Evolutionary conservation across 768 basidiomycete species (phyloP).

Genomic region (Mycena latifolia): DNA sequence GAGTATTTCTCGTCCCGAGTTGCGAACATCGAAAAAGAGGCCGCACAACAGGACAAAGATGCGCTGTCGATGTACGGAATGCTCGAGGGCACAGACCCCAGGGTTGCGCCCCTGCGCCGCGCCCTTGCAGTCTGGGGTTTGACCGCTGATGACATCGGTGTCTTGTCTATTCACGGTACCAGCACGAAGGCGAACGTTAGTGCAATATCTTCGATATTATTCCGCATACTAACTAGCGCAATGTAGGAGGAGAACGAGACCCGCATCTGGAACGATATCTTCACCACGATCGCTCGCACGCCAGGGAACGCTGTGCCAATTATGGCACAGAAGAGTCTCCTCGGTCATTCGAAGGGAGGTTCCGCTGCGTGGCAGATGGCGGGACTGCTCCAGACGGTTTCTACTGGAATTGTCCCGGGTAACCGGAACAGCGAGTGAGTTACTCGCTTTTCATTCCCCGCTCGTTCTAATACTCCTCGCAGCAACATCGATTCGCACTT

Average conservation of each 20-base stretch:
- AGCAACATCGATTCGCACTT: constrained; percentile 96
- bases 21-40: constrained; percentile 91
- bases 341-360: constrained; percentile 98
- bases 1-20: constrained; percentile 84
- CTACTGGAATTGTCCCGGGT: constrained; percentile 90
- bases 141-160: constrained; percentile 92
- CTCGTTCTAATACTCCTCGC: constrained; percentile 27
- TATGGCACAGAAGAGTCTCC: constrained; percentile 97
- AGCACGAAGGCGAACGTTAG: constrained; percentile 86
- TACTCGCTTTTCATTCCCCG: neutral
- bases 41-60: constrained; percentile 91
- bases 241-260: constrained; percentile 96
- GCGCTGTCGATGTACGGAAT: constrained; percentile 95
- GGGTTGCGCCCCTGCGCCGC: constrained; percentile 91
- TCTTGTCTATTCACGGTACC: constrained; percentile 90
- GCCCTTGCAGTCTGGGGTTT: constrained; percentile 98
- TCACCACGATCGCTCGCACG: constrained; percentile 89
- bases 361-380: constrained; percentile 99
- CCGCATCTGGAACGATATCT: constrained; percentile 95
- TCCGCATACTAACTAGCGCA: constrained; percentile 27
- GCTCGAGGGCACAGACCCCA: constrained; percentile 89
- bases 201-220: constrained; percentile 22
- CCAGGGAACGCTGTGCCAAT: constrained; percentile 97
- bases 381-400: constrained; percentile 89
- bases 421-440: constrained; percentile 97